Conservation (phyloP, 2,329 filamentous ascomycete genomes). For the Microcera coccophila region DNA sequence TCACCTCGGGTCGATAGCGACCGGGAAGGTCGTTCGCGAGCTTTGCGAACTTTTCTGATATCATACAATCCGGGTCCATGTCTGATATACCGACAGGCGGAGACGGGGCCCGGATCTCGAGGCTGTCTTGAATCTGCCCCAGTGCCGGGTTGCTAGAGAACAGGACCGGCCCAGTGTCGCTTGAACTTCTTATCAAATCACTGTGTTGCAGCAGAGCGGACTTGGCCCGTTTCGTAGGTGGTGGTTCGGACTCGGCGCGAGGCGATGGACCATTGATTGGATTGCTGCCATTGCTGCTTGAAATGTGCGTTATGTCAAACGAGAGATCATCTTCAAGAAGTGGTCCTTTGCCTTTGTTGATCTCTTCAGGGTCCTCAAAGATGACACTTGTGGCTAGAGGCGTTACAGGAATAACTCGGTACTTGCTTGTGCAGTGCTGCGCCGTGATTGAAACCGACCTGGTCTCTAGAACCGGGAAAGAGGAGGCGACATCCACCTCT, state of each 20-base stretch:
- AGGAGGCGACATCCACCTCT: constrained; percentile 23
- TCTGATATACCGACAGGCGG: constrained; percentile 47
- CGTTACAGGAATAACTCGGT: constrained; percentile 26
- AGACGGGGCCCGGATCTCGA: constrained; percentile 52
- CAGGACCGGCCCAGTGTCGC: constrained; percentile 25
- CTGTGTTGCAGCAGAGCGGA: constrained; percentile 9
- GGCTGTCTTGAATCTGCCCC: constrained; percentile 26
- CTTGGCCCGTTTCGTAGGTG: constrained; percentile 27
- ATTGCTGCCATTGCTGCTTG: constrained; percentile 27
- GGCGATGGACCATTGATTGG: constrained; percentile 12
- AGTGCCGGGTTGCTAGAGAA: constrained; percentile 12
- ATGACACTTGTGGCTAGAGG: constrained; percentile 6
- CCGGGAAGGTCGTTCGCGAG: constrained; percentile 47
- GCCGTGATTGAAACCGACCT: constrained; percentile 5
- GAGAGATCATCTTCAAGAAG: constrained; percentile 9
- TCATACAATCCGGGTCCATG: constrained; percentile 47
- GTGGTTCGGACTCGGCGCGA: constrained; percentile 31
- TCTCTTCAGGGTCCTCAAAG: background rate
- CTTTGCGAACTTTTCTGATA: constrained; percentile 54
- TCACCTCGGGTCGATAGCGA: constrained; percentile 48
- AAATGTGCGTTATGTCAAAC: constrained; percentile 32
- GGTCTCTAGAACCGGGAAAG: constrained; percentile 16
- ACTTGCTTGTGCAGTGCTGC: constrained; percentile 2
- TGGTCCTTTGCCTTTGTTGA: background rate
- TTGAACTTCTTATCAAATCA: constrained; percentile 28